Base-by-base conservation (phyloP, 805 yeast species). In the Candida ponderosae region DNA sequence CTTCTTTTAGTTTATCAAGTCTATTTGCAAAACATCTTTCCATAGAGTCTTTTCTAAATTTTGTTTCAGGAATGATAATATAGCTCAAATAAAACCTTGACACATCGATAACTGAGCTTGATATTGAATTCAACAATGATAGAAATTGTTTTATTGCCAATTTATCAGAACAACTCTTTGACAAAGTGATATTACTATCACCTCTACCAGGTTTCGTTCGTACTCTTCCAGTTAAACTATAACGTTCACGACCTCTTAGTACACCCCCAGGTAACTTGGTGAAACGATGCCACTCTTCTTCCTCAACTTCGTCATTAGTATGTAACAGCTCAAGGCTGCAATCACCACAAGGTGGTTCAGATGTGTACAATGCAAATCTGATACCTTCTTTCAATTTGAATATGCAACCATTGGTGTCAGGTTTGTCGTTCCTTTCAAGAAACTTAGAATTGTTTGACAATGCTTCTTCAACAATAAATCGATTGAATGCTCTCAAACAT, bases 341-440 rank as follows among this genome's bases (percentile, higher is more conserved):
- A 54, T 89, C 97, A 1, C 97, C 97, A 62, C 97, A 89, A 0
- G 97, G 97, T 0, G 80, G 66, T 43, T 83, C 93, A 10, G 89
- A 76, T 6, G 83, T 62, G 42, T 75, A 80, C 44, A 87, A 53
- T 0, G 78, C 80, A 38, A 87, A 56, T 34, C 64, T 51, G 32
- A 72, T 54, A 3, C 58, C 62, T 0, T 44, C 36, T 31, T 59
- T 69, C 35, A 75, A 35, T 19, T 29, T 40, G 40, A 48, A 76
- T 29, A 39, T 7, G n/a, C n/a, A n/a, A n/a, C n/a, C n/a, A n/a
- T n/a, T 30, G 4, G n/a, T 34, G 2, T 9, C 18, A 9, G 17
- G 2, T 4, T 16, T 20, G 29, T 9, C 19, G 23, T 9, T 23
- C 20, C 3, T n/a, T 27, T 18, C 28, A 6, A 50, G 7, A 29